phyloP scores from a whole-genome alignment of 208 protist species.

The Trypanosoma mega region DNA sequence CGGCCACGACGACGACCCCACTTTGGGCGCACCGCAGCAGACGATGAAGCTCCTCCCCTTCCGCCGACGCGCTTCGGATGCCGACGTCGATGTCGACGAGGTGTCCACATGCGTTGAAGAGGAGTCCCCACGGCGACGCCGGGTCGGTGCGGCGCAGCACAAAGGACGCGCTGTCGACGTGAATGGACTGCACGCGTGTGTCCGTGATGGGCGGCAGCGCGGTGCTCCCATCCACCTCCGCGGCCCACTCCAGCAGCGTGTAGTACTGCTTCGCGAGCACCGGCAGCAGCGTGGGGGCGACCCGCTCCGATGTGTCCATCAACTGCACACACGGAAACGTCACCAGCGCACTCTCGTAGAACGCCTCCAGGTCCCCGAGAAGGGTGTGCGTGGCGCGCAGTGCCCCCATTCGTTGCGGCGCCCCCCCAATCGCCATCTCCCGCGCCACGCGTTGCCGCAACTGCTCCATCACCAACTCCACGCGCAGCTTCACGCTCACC shows the following conservation, averaged over 20 bases:
- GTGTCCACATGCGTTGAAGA: constrained; percentile 62
- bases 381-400: constrained; percentile 54
- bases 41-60: constrained; percentile 47
- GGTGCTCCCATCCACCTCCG: constrained; percentile 34
- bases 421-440: constrained; percentile 25
- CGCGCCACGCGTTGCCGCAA: constrained; percentile 36
- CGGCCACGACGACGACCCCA: constrained; percentile 38
- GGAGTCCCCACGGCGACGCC: constrained; percentile 53
- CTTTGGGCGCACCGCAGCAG: constrained; percentile 37
- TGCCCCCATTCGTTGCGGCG: constrained; percentile 24
- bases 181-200: constrained; percentile 41
- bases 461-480: constrained; percentile 51
- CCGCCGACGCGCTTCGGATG: constrained; percentile 39
- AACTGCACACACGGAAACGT: constrained; percentile 47
- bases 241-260: constrained; percentile 59
- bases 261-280: constrained; percentile 63
- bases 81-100: constrained; percentile 65
- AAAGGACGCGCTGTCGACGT: constrained; percentile 30
- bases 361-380: constrained; percentile 45
- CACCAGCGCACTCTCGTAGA: constrained; percentile 56
- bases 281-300: constrained; percentile 29
- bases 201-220: constrained; percentile 33
- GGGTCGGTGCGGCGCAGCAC: constrained; percentile 38
- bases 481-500: constrained; percentile 61
- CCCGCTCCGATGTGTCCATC: constrained; percentile 17